Base-by-base conservation (phyloP, 75 land plant genomes). In the Sequoia sempervirens region DNA sequence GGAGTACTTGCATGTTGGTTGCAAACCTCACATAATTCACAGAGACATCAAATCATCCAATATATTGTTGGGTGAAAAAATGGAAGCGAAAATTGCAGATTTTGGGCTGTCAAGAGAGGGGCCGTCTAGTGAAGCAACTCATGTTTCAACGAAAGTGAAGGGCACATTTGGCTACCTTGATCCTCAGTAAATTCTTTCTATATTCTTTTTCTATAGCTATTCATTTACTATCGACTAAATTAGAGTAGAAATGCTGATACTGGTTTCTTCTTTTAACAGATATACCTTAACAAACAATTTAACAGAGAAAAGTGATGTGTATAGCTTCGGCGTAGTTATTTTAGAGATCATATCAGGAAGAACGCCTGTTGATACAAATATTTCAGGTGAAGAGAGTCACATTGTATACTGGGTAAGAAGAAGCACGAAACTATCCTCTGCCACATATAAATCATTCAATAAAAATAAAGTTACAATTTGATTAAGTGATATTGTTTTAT, bases 21-120 rank as follows among this genome's bases (percentile, higher is more conserved):
- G 93, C 85, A 83, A 86, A 34, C 89, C 91, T 41, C 87, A 86
- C 14, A 88, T 90, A 58, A 61, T 93, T 80, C 94, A 93, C 80
- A 85, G 91, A 87, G 91, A 91, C 82, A 82, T 93, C 30, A 93
- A 93, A 86, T 78, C 90, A 43, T 58, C 85, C 56, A 93, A 93
- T 79, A 88, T 93, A 56, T 82, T 93, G 37, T 81, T 93, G 12
- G 84, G 84, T 61, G 68, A 85, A 28, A 82, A 79, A 13, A 84
- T 86, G 13, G 85, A 86, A 66, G 85, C 90, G 3, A 89, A 89
- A 54, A 75, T 89, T 13, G 84, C 90, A 20, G 88, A 89, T 70
- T 86, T 89, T 56, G 90, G 90, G 23, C 81, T 89, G 56, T 89
- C 88, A 23, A 86, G 80, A 61, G 36, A 43, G 23, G 88, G 88